Conservation (phyloP, 2,329 filamentous ascomycete species). For the Nothopassalora personata region DNA sequence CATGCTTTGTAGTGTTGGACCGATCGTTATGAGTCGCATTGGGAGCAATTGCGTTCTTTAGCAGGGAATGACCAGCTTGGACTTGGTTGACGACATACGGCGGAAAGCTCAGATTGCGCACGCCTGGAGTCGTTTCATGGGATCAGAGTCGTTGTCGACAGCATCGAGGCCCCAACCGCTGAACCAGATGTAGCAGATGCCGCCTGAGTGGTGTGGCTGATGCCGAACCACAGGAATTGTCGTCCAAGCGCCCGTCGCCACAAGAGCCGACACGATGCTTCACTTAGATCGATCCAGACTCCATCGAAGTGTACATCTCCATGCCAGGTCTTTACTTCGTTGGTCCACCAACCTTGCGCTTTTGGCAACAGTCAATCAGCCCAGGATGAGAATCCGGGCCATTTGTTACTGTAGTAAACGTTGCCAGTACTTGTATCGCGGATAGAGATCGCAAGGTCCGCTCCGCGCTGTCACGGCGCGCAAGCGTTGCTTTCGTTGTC, state of each 20-base stretch:
- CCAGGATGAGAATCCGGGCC: too few species aligned
- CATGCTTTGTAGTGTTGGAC: constrained; percentile 25
- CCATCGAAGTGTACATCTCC: too few species aligned
- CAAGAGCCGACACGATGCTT: constrained; percentile 17
- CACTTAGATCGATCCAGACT: constrained; percentile 26
- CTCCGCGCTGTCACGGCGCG: too few species aligned
- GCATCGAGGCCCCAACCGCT: constrained; percentile 12
- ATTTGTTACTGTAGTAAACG: too few species aligned
- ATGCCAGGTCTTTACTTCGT: too few species aligned
- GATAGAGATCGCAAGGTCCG: too few species aligned
- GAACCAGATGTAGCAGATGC: constrained; percentile 13
- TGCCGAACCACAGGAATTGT: too few species aligned
- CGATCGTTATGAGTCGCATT: constrained; percentile 24
- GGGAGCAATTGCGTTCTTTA: constrained; percentile 20
- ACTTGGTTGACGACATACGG: constrained; percentile 22
- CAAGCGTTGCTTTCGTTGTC: too few species aligned
- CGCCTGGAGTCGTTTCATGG: constrained; percentile 9
- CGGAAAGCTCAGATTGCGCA: constrained; percentile 19
- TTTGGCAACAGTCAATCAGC: too few species aligned
- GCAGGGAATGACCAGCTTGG: constrained; percentile 19
- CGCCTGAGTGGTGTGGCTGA: too few species aligned
- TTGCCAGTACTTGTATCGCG: too few species aligned
- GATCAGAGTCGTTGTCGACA: constrained; percentile 8
- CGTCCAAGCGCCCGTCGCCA: constrained; percentile 14
- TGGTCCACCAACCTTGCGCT: too few species aligned